Percentiles rank a stretch among this genome's conserved stretches.
phyloP scores from a whole-genome alignment of 345 rosid genomes.

The Dimocarpus longan region DNA sequence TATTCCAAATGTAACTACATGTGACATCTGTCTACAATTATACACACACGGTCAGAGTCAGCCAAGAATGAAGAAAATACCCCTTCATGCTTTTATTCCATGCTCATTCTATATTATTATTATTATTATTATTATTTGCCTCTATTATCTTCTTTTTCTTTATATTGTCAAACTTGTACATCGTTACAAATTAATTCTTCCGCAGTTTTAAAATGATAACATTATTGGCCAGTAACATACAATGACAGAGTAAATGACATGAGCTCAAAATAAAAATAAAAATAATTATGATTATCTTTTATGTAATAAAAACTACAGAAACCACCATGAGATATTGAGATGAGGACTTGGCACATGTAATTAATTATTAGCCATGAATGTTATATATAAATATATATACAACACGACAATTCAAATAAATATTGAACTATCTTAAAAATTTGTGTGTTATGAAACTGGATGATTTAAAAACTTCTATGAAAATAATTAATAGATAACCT shows the following conservation, averaged over 20 bases:
- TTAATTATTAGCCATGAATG: not conserved
- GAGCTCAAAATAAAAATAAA: too few relatives aligned
- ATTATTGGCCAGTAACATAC: not conserved
- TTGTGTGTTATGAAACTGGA: not conserved
- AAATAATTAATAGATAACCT: too few relatives aligned
- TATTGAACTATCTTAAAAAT: not conserved
- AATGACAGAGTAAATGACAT: not conserved
- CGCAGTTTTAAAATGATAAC: not conserved
- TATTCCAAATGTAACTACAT: conserved; percentile 3
- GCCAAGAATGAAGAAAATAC: conserved; percentile 21
- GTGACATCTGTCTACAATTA: conserved; percentile 22
- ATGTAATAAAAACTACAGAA: not conserved
- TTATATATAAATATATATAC: too few relatives aligned
- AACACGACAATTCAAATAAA: not conserved
- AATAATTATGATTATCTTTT: too few relatives aligned
- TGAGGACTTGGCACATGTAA: not conserved
- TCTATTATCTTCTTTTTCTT: not conserved
- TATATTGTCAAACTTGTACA: not conserved
- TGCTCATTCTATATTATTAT: not conserved
- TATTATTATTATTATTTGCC: too few relatives aligned
- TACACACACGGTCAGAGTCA: conserved; percentile 23
- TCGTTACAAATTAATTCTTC: not conserved
- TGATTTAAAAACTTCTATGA: too few relatives aligned
- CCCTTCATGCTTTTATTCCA: conserved; percentile 19
- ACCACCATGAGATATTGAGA: not conserved